phyloP scores from a whole-genome alignment of 768 basidiomycete genomes.

The Leccinellum rugosiceps region DNA sequence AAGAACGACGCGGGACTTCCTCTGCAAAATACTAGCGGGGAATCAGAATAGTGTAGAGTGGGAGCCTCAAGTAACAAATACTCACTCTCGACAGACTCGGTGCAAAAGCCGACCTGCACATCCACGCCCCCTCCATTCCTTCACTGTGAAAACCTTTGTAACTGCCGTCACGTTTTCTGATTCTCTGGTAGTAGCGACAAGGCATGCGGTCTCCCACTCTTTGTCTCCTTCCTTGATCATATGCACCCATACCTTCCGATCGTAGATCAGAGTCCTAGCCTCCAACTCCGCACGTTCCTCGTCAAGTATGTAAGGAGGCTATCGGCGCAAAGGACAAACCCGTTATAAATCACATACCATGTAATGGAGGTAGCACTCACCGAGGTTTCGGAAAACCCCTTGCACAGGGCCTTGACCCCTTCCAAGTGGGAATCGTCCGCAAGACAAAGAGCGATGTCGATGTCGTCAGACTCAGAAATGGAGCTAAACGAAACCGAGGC shows the following conservation, averaged over 20 bases:
- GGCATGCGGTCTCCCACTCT: slow-evolving; percentile 49
- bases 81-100: slow-evolving; percentile 53
- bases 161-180: slow-evolving; percentile 56
- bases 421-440: slow-evolving; percentile 32
- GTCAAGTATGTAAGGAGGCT: slow-evolving; percentile 57
- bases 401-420: slow-evolving; percentile 46
- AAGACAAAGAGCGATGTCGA: slow-evolving; percentile 30
- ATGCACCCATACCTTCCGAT: slow-evolving; percentile 59
- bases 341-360: neutral
- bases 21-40: slow-evolving; percentile 30
- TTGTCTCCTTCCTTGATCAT: slow-evolving; percentile 33
- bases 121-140: slow-evolving; percentile 47
- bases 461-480: slow-evolving; percentile 9
- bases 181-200: slow-evolving; percentile 67
- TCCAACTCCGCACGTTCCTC: slow-evolving; percentile 43
- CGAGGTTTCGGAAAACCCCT: slow-evolving; percentile 54
- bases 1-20: slow-evolving; percentile 52
- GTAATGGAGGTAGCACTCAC: slow-evolving; percentile 36
- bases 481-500: neutral
- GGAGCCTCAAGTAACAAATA: slow-evolving; percentile 6
- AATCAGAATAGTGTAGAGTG: slow-evolving; percentile 4
- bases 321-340: neutral
- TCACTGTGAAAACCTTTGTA: slow-evolving; percentile 68
- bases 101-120: slow-evolving; percentile 64
- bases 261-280: slow-evolving; percentile 46